phyloP scores from a whole-genome alignment of 768 basidiomycete genomes.

The Hemileccinum rubropunctum region DNA sequence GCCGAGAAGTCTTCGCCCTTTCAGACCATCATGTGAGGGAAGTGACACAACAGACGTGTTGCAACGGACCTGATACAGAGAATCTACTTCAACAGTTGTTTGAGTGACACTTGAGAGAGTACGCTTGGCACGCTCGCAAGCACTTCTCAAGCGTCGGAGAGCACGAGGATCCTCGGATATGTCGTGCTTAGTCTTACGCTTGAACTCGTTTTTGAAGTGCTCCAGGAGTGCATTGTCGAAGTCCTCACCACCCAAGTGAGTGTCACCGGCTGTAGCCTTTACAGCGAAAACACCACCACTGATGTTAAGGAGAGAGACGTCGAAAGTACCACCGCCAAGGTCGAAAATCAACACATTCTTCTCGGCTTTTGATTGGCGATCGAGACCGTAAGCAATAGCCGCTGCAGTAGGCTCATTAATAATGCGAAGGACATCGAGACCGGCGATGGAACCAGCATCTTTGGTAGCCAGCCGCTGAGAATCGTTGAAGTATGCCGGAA shows the following conservation, averaged over 20 bases:
- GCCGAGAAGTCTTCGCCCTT: slow-evolving; percentile 98
- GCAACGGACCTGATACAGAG: slow-evolving; percentile 78
- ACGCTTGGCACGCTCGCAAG: slow-evolving; percentile 99
- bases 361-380: slow-evolving; percentile 91
- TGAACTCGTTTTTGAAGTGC: slow-evolving; percentile 99
- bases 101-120: slow-evolving; percentile 97
- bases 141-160: slow-evolving; percentile 90
- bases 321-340: slow-evolving; percentile 99
- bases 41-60: background rate
- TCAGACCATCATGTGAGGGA: slow-evolving; percentile 7
- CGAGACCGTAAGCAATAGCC: slow-evolving; percentile 98
- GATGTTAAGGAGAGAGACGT: slow-evolving; percentile 98
- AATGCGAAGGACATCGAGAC: slow-evolving; percentile 99
- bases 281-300: slow-evolving; percentile 98
- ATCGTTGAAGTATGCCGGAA: slow-evolving; percentile 99
- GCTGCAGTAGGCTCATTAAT: slow-evolving; percentile 99
- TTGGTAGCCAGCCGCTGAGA: slow-evolving; percentile 99
- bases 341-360: slow-evolving; percentile 99
- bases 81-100: slow-evolving; percentile 99
- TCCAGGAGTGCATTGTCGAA: slow-evolving; percentile 98
- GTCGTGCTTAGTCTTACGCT: slow-evolving; percentile 94
- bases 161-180: slow-evolving; percentile 97
- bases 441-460: slow-evolving; percentile 97
- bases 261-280: slow-evolving; percentile 99
- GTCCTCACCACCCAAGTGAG: slow-evolving; percentile 99